phyloP scores from a whole-genome alignment of 306 rosid genomes.

The Notholithocarpus densiflorus region DNA sequence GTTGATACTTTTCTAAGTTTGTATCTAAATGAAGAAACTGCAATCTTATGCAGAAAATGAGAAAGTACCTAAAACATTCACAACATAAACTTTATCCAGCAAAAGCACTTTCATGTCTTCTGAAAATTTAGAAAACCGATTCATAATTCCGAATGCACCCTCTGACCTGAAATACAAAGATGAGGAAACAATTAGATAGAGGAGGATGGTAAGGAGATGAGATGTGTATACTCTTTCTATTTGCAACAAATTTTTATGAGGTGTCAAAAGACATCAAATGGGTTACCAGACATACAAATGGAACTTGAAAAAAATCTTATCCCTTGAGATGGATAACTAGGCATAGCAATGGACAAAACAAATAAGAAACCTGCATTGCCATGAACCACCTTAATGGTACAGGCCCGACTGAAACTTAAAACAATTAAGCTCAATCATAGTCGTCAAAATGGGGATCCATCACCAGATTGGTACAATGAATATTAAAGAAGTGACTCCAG shows the following conservation, averaged over 20 bases:
- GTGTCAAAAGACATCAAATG: background rate
- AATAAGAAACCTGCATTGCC: background rate
- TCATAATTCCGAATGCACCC: slow-evolving; percentile 31
- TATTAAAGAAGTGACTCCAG: background rate
- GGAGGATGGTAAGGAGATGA: background rate
- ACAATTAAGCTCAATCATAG: background rate
- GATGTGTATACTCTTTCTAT: background rate
- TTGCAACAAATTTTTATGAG: background rate
- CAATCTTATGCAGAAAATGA: slow-evolving; percentile 5
- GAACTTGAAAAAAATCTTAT: background rate
- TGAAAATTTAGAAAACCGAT: slow-evolving; percentile 52
- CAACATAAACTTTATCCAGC: slow-evolving; percentile 66
- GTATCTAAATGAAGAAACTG: background rate
- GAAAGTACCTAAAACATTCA: slow-evolving; percentile 72
- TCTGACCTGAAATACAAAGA: slow-evolving; percentile 44
- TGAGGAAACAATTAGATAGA: background rate
- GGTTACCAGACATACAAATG: background rate
- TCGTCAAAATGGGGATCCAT: background rate
- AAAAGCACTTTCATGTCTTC: slow-evolving; percentile 71
- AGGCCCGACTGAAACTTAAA: background rate
- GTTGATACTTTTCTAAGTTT: background rate
- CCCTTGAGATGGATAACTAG: background rate
- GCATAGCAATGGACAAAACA: background rate
- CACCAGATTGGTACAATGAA: background rate
- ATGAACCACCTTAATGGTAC: background rate